Conservation (phyloP, 768 basidiomycete genomes). For the Neoboletus subvelutipes region DNA sequence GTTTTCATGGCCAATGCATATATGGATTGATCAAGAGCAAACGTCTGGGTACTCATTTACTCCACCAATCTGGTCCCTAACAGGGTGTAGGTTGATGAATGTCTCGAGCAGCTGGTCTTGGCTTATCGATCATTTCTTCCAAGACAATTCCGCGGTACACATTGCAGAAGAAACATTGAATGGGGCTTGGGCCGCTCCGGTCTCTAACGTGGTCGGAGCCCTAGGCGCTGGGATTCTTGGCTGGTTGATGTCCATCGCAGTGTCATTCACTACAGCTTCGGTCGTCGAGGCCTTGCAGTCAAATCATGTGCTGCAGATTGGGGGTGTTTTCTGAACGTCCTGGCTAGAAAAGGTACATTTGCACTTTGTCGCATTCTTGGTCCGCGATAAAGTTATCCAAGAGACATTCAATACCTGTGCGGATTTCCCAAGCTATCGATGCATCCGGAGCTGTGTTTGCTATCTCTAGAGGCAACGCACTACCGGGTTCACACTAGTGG, state of each 20-base stretch:
- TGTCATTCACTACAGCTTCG: conserved; percentile 43
- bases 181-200: conserved; percentile 43
- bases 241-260: too few relatives aligned
- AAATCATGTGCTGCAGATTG: conserved; percentile 40
- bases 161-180: conserved; percentile 47
- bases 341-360: conserved; percentile 43
- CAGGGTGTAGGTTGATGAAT: conserved; percentile 18
- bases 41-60: conserved; percentile 26
- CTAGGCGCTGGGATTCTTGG: conserved; percentile 39
- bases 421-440: conserved; percentile 47
- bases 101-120: not conserved
- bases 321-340: conserved; percentile 39
- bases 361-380: conserved; percentile 28
- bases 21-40: conserved; percentile 2
- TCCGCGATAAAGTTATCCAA: not conserved
- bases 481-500: conserved; percentile 40
- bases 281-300: conserved; percentile 35
- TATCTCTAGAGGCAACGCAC: conserved; percentile 39
- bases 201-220: conserved; percentile 45
- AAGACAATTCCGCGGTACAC: conserved; percentile 49
- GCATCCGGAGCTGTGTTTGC: conserved; percentile 49
- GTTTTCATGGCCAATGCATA: not conserved
- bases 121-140: not conserved
- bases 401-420: conserved; percentile 34
- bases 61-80: too few relatives aligned